Conservation (phyloP, 139 green algal species). For the Chlamydomonas sphaeroides region DNA sequence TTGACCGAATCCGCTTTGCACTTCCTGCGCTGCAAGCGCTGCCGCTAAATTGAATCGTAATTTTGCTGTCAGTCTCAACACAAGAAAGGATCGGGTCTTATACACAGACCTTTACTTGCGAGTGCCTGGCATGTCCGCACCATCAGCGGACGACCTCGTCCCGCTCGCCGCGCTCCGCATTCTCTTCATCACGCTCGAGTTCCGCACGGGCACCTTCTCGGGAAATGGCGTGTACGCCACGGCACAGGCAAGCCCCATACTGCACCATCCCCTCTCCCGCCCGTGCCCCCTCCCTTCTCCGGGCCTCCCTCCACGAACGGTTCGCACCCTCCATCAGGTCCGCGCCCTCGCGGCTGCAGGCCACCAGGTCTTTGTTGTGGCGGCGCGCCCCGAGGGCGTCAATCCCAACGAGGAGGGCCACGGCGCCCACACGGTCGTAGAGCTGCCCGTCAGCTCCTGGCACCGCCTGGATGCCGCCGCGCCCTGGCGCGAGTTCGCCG, state of each 20-base stretch:
- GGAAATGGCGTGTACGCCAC: slow-evolving; percentile 81
- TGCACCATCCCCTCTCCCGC: no score
- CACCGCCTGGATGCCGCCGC: slow-evolving; percentile 60
- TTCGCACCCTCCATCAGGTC: slow-evolving; percentile 51
- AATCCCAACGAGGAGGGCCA: background rate
- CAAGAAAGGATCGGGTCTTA: no score
- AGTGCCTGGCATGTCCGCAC: no score
- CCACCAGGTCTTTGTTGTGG: slow-evolving; percentile 66
- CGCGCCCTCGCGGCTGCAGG: slow-evolving; percentile 43
- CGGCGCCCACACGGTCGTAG: slow-evolving; percentile 34
- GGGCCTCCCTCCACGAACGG: no score
- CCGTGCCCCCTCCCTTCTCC: no score
- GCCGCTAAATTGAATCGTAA: no score
- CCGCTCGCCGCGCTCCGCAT: slow-evolving; percentile 58
- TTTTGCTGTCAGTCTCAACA: no score
- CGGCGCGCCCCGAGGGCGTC: slow-evolving; percentile 39
- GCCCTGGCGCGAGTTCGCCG: slow-evolving; percentile 63
- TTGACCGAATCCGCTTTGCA: no score
- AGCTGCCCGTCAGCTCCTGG: slow-evolving; percentile 70
- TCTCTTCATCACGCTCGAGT: slow-evolving; percentile 79
- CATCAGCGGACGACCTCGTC: no score
- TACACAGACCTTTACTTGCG: no score
- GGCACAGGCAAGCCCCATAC: slow-evolving; percentile 64
- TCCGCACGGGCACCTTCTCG: slow-evolving; percentile 61
- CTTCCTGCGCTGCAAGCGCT: no score